A percentile compares a stretch with the other conserved stretches of the same genome.
Evolutionary conservation across 371 early-diverging fungal genomes (phyloP).

Genomic region (Conidiobolus incongruus): DNA sequence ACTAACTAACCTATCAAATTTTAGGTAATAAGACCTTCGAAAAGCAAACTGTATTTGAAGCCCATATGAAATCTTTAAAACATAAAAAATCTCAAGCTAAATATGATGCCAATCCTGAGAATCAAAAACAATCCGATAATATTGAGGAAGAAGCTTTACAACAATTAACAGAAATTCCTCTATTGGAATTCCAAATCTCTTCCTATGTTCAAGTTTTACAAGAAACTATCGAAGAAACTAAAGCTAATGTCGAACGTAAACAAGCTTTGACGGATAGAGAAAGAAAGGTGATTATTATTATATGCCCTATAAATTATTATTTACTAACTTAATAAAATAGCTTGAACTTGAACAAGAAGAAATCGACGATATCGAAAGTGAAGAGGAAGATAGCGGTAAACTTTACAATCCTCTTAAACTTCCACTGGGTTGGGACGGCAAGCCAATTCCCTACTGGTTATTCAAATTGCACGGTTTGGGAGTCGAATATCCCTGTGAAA

Average conservation of each 20-base stretch:
- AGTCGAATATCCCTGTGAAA: conserved; percentile 89
- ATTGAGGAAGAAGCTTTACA: conserved; percentile 8
- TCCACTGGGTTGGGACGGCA: conserved; percentile 96
- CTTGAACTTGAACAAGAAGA: conserved; percentile 49
- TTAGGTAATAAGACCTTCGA: conserved; percentile 53
- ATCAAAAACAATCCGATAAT: conserved; percentile 8
- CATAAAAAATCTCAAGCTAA: conserved; percentile 58
- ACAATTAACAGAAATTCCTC: conserved; percentile 28
- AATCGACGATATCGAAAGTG: conserved; percentile 39
- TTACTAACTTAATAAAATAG: not conserved
- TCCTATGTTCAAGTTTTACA: conserved; percentile 31
- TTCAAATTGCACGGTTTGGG: conserved; percentile 94
- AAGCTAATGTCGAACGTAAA: conserved; percentile 73
- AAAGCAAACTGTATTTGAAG: conserved; percentile 62
- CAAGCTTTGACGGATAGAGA: conserved; percentile 85
- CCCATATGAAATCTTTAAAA: conserved; percentile 72
- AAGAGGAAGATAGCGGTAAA: conserved; percentile 69
- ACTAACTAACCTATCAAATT: not conserved
- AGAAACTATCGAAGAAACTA: conserved; percentile 49
- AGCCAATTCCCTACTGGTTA: conserved; percentile 97
- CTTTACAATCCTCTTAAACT: conserved; percentile 92
- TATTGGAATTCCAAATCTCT: conserved; percentile 33
- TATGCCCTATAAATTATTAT: conserved; percentile 5
- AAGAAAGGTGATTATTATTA: conserved; percentile 37
- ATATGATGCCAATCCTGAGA: conserved; percentile 9